Percentiles rank a stretch among this genome's conserved stretches.
phyloP scores from a whole-genome alignment of 2,329 filamentous ascomycete genomes.

The Colletotrichum salicis region DNA sequence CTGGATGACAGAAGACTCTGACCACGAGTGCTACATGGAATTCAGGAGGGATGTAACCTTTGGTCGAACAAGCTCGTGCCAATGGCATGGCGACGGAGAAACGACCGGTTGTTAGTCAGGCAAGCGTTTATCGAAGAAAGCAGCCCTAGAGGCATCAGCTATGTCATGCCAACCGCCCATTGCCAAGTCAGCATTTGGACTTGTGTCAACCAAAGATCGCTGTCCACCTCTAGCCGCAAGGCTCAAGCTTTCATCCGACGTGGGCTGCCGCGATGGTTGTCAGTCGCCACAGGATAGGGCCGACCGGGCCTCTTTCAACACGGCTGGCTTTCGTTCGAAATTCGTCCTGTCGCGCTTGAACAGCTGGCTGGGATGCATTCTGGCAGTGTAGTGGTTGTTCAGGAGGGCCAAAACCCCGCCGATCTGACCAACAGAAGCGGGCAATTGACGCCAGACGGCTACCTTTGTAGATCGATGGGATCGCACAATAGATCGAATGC shows the following conservation, averaged over 20 bases:
- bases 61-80: slow-evolving; percentile 10
- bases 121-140: neutral
- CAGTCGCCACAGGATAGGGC: slow-evolving; percentile 11
- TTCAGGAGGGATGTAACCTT: slow-evolving; percentile 1
- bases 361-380: neutral
- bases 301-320: neutral
- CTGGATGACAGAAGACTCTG: neutral
- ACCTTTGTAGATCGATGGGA: slow-evolving; percentile 21
- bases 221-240: neutral
- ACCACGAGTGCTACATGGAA: neutral
- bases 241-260: neutral
- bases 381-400: neutral
- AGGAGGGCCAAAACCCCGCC: slow-evolving; percentile 15
- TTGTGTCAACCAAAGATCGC: neutral
- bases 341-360: neutral
- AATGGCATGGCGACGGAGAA: slow-evolving; percentile 11
- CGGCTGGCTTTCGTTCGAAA: slow-evolving; percentile 4
- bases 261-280: slow-evolving; percentile 5
- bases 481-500: slow-evolving; percentile 13
- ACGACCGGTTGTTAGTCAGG: neutral
- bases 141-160: neutral
- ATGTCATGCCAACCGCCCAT: neutral
- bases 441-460: slow-evolving; percentile 20
- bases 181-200: neutral
- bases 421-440: slow-evolving; percentile 21